phyloP scores from a whole-genome alignment of 2,329 filamentous ascomycete genomes.

The Penicillium nordicum region DNA sequence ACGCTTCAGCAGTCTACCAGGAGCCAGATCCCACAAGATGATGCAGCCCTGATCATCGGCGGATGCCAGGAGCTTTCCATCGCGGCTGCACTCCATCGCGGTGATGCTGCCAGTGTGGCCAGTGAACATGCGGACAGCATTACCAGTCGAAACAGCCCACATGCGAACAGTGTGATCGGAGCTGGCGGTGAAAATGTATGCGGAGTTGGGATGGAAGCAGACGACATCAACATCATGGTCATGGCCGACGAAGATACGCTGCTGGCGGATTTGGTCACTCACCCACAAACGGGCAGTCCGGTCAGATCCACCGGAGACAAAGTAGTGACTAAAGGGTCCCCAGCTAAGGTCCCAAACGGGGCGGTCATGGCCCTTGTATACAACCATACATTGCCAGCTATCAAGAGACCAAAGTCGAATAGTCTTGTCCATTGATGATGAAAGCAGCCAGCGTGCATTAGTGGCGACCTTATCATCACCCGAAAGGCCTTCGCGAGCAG shows the following conservation, averaged over 20 bases:
- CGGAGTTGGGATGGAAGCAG: conserved; percentile 91
- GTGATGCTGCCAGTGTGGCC: conserved; percentile 88
- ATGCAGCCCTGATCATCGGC: conserved; percentile 87
- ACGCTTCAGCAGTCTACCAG: conserved; percentile 80
- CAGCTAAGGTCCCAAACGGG: conserved; percentile 86
- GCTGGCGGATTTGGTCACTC: conserved; percentile 85
- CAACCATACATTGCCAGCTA: conserved; percentile 84
- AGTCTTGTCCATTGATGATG: conserved; percentile 80
- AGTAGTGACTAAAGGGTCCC: conserved; percentile 94
- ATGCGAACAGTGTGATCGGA: conserved; percentile 93
- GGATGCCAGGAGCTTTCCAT: conserved; percentile 85
- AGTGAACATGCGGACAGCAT: conserved; percentile 84
- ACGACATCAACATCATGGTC: conserved; percentile 88
- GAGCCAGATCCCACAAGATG: conserved; percentile 89
- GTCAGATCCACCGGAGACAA: conserved; percentile 81
- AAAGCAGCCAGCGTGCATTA: conserved; percentile 73
- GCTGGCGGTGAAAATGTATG: conserved; percentile 89
- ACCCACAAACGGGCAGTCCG: conserved; percentile 88
- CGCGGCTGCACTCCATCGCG: conserved; percentile 77
- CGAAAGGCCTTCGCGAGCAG: conserved; percentile 48
- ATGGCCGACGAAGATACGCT: conserved; percentile 86
- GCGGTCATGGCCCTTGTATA: conserved; percentile 89
- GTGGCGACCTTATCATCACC: conserved; percentile 46
- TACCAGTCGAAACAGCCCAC: conserved; percentile 90
- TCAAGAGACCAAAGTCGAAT: conserved; percentile 92